Percentiles rank a stretch among this genome's conserved stretches.
Evolutionary conservation across 495 filamentous ascomycete species (phyloP).

Genomic region (Penicillium angulare): DNA sequence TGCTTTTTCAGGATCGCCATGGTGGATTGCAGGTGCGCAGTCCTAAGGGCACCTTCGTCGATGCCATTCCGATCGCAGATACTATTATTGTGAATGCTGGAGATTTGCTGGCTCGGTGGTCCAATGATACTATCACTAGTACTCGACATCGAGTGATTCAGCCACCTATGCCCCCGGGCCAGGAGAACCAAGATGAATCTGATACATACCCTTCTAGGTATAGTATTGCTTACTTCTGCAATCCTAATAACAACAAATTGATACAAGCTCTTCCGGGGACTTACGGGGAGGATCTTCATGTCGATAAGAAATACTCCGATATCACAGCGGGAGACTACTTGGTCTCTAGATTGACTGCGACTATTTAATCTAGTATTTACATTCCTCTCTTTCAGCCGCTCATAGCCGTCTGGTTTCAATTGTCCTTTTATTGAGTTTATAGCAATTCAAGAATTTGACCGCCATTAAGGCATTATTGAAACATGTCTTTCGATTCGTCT

Average conservation of each 20-base stretch:
- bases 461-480: too few species aligned
- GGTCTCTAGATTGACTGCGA: conserved; percentile 72
- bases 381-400: too few species aligned
- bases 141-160: conserved; percentile 90
- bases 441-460: too few species aligned
- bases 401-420: too few species aligned
- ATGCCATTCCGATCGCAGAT: conserved; percentile 77
- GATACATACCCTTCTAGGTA: conserved; percentile 46
- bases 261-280: conserved; percentile 91
- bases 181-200: conserved; percentile 10
- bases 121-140: conserved; percentile 83
- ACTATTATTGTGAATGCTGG: conserved; percentile 92
- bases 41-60: conserved; percentile 73
- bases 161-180: conserved; percentile 51
- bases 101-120: conserved; percentile 85
- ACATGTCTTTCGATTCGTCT: too few species aligned
- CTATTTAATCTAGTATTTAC: conserved; percentile 30
- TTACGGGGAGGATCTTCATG: conserved; percentile 57
- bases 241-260: conserved; percentile 73
- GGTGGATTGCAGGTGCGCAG: conserved; percentile 84
- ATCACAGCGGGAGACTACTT: conserved; percentile 84
- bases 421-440: too few species aligned
- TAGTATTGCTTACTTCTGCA: conserved; percentile 79
- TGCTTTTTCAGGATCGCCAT: conserved; percentile 82
- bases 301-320: conserved; percentile 72